Percentiles rank a stretch among this genome's conserved stretches.
These are phyloP conservation scores for Hypoxylon sp. DNA, from an alignment of 2,329 filamentous ascomycete species.

Conservation along the genomic window DNA sequence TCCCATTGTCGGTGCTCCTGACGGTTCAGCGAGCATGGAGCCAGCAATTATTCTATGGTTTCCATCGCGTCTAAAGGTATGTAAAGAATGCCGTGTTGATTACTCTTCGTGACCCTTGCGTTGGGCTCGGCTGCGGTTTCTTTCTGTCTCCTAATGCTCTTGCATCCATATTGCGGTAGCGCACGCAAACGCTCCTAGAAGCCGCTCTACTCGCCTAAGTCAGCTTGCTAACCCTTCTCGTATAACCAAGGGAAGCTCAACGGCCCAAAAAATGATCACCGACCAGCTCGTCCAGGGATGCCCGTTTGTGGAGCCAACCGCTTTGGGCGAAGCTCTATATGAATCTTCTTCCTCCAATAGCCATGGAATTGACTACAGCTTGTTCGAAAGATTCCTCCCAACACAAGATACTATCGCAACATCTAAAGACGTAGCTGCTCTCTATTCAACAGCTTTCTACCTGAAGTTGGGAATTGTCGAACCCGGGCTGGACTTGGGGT, in stretches of 20 bases:
- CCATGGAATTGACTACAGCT: background rate
- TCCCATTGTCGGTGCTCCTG: background rate
- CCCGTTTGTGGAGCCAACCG: background rate
- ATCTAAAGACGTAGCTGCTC: background rate
- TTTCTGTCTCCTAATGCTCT: no score
- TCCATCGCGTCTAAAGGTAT: background rate
- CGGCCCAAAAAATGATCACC: background rate
- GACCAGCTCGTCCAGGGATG: background rate
- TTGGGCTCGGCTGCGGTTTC: no score
- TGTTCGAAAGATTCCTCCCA: background rate
- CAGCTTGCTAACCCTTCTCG: background rate
- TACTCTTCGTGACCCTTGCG: no score
- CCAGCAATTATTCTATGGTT: background rate
- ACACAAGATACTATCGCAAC: background rate
- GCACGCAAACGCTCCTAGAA: background rate
- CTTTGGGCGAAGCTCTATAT: no score
- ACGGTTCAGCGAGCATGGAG: background rate
- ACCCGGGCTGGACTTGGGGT: no score
- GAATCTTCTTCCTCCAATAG: background rate
- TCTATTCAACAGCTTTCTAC: background rate
- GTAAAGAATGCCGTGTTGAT: background rate
- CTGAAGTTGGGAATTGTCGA: background rate
- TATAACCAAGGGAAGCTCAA: background rate
- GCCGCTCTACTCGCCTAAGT: background rate
- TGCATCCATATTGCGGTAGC: background rate